phyloP scores from a whole-genome alignment of 768 basidiomycete genomes.

The Mycena kentingensis region DNA sequence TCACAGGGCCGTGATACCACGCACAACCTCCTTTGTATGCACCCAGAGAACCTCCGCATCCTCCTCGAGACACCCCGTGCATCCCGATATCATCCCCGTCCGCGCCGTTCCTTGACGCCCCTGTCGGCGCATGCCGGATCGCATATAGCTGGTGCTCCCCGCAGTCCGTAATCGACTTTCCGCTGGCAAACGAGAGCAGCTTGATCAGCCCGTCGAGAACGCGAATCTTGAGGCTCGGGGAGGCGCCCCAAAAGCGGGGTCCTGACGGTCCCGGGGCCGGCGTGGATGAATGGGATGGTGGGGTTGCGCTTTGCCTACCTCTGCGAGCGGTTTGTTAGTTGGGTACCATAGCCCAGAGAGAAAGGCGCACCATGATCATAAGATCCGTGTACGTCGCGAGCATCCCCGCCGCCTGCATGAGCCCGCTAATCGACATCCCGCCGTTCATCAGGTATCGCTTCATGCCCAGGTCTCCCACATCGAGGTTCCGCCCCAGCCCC shows the following conservation, averaged over 20 bases:
- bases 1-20: no score
- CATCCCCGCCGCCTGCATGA: background rate
- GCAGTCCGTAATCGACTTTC: background rate
- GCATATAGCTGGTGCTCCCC: conserved; percentile 1
- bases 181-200: background rate
- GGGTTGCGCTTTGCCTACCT: background rate
- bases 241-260: background rate
- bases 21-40: background rate
- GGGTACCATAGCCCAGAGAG: background rate
- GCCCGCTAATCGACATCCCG: background rate
- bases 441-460: background rate
- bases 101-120: background rate
- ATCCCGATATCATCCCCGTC: background rate
- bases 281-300: background rate
- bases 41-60: background rate
- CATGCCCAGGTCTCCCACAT: background rate
- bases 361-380: background rate
- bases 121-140: background rate
- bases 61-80: background rate
- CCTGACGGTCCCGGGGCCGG: background rate
- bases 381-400: background rate
- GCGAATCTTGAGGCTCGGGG: background rate
- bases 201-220: background rate
- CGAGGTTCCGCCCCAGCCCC: background rate
- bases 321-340: no score